Base-by-base conservation (phyloP, 2,329 filamentous ascomycete species). In the Colletotrichum sp. region DNA sequence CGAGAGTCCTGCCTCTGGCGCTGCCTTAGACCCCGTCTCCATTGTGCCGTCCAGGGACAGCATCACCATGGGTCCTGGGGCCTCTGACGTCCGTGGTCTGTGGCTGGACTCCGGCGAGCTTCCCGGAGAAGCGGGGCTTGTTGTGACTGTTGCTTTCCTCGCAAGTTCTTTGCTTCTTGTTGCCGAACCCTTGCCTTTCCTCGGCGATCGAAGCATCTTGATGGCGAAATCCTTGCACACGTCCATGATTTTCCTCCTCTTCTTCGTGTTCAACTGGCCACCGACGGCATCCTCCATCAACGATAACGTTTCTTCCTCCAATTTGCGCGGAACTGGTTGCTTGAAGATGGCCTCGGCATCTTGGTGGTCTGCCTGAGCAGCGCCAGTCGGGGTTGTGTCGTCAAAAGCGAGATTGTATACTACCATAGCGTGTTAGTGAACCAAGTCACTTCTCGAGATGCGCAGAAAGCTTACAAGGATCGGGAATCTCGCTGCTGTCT, bases 401-500 rank as follows among this genome's bases (percentile, higher is more conserved):
- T 60, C 28, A 3, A 60, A 60, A 8, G 55, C 21, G 0, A 28
- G 58, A 16, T 13, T 32, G 16, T 61, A 61, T 13, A 61, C 58
- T 61, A 30, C 12, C 13, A 2, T 5, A 3, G 30, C 9, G 7
- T n/a, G 28, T 61, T 30, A 61, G 58, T 8, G 9, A 61, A 8
- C 1, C 52, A n/a, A 18, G 12, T 6, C 1, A 8, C 7, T 7
- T 5, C 5, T 61, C 2, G 2, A 30, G 16, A 15, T 18, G 21
- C n/a, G 8, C 15, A 6, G 1, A 61, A 32, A 12, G 24, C 69
- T 71, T 18, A 71, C 69, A 66, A 7, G 32, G 60, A 57, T 58
- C 61, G 4, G 69, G 69, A 3, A 66, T 26, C 7, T 66, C 60
- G 6, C 3, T 18, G 7, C 24, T n/a, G 3, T 32, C 12, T 9